Conservation (phyloP, 352 stramenopile genomes). For the Pythium rhizo-oryzae region DNA sequence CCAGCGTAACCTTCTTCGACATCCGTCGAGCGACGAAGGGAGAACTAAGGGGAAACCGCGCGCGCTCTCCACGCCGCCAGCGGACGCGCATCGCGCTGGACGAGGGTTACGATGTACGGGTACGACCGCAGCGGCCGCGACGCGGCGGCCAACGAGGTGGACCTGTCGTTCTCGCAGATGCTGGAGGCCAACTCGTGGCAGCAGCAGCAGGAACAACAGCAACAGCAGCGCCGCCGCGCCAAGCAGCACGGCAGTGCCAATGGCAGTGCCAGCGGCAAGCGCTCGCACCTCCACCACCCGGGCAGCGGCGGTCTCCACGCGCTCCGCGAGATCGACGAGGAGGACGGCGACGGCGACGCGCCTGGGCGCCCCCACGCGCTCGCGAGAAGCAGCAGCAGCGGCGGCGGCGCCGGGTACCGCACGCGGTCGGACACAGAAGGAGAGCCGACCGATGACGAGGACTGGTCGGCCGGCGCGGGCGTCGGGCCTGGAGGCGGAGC, state of each 20-base stretch:
- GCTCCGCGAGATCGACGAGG: slow-evolving; percentile 23
- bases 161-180: slow-evolving; percentile 84
- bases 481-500: slow-evolving; percentile 37
- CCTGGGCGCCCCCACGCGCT: neutral
- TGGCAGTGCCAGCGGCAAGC: slow-evolving; percentile 3
- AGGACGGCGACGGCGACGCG: slow-evolving; percentile 16
- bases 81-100: neutral
- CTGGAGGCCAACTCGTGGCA: slow-evolving; percentile 64
- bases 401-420: slow-evolving; percentile 7
- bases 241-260: slow-evolving; percentile 15
- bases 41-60: neutral
- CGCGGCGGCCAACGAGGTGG: slow-evolving; percentile 39
- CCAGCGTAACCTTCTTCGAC: slow-evolving; percentile 14
- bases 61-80: no score
- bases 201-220: slow-evolving; percentile 34
- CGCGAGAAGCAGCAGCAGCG: neutral
- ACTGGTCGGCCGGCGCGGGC: slow-evolving; percentile 58
- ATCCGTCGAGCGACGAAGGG: neutral
- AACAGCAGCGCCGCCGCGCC: slow-evolving; percentile 16
- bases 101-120: slow-evolving; percentile 38
- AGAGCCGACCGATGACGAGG: slow-evolving; percentile 51
- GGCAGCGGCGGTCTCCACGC: slow-evolving; percentile 16
- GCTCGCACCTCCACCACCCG: neutral
- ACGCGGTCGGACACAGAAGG: slow-evolving; percentile 25
- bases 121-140: slow-evolving; percentile 36